Base-by-base conservation (phyloP, 2,329 filamentous ascomycete genomes). In the Clonostachys solani region DNA sequence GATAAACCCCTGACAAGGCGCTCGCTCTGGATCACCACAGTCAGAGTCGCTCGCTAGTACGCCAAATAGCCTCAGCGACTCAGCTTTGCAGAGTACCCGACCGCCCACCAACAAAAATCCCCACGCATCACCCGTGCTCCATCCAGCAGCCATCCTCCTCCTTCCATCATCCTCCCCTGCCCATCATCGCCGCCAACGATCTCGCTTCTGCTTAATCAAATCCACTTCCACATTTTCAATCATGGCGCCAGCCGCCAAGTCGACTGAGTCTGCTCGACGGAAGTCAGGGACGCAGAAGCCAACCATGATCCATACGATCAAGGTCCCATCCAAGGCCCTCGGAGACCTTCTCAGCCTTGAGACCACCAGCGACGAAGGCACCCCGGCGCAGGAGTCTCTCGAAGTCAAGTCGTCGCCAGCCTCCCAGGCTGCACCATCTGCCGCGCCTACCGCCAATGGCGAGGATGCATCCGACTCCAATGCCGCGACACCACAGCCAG, bases 391-490 rank as follows among this genome's bases (percentile, higher is more conserved):
- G 33, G 56, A 55, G 45, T 67, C 73, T 53, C 66, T 66, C 42
- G 79, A 78, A 35, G 71, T 76, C 3, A 68, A 43, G 19, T 49
- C 68, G 18, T 60, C 67, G 43, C 68, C 73, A 34, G 63, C 66
- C 42, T 63, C 68, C 10, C 60, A 67, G 41, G 61, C 66, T 48
- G 65, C 67, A 44, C 61, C 64, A 47, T 61, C 68, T 38, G 56
- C 66, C 47, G 23, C 23, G 23, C 23, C 23, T 29, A 66, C 67
- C 50, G 71, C 74, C 33, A 77, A 73, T 55, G 73, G 71, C 47
- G 81, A 83, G 52, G 78, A 75, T 62, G 77, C 74, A 48, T 75
- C 77, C 52, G 78, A 83, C 56, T 84, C 82, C 19, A 80, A 74
- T 53, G 74, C 78, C 17, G 76, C 77, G 40, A 86, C 82, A 15